Percentiles rank a stretch among this genome's conserved stretches.
Evolutionary conservation across 1,284 basidiomycete genomes (phyloP).

Genomic region (Ustilago crameri): DNA sequence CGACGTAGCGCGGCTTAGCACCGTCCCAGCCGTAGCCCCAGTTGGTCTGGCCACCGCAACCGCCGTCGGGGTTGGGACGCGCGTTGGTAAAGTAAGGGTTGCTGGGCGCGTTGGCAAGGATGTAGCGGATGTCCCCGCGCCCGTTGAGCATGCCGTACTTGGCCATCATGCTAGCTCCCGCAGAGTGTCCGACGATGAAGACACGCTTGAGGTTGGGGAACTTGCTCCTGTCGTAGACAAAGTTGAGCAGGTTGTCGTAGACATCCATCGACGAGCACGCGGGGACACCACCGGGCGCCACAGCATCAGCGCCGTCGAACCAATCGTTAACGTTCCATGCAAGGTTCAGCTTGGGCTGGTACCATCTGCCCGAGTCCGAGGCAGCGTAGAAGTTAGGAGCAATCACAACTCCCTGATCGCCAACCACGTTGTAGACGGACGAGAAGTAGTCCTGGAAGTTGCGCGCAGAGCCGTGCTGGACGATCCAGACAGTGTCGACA

Average conservation of each 20-base stretch:
- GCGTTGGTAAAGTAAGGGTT: conserved; percentile 53
- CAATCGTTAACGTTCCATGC: conserved; percentile 36
- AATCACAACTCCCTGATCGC: conserved; percentile 36
- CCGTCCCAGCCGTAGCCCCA: conserved; percentile 44
- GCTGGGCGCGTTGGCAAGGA: conserved; percentile 49
- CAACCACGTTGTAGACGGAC: conserved; percentile 33
- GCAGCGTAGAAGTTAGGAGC: conserved; percentile 42
- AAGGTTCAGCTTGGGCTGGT: conserved; percentile 20
- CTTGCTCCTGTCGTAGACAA: conserved; percentile 28
- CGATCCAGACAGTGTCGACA: conserved; percentile 38
- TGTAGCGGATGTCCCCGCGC: conserved; percentile 19
- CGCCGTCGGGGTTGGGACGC: conserved; percentile 16
- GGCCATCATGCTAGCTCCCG: conserved; percentile 41
- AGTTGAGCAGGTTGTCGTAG: conserved; percentile 39
- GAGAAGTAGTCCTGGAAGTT: conserved; percentile 50
- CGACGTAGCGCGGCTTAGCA: conserved; percentile 27
- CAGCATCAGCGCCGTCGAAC: conserved; percentile 30
- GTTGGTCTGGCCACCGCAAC: conserved; percentile 20
- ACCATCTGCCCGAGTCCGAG: conserved; percentile 23
- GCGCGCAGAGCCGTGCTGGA: conserved; percentile 43
- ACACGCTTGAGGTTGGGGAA: conserved; percentile 42
- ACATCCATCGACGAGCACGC: conserved; percentile 51
- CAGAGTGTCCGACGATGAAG: conserved; percentile 46
- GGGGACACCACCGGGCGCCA: conserved; percentile 14
- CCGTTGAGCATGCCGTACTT: conserved; percentile 42